These are phyloP conservation scores for Fusarium vanettenii DNA, from an alignment of 2,329 filamentous ascomycete species.

Conservation along the genomic window DNA sequence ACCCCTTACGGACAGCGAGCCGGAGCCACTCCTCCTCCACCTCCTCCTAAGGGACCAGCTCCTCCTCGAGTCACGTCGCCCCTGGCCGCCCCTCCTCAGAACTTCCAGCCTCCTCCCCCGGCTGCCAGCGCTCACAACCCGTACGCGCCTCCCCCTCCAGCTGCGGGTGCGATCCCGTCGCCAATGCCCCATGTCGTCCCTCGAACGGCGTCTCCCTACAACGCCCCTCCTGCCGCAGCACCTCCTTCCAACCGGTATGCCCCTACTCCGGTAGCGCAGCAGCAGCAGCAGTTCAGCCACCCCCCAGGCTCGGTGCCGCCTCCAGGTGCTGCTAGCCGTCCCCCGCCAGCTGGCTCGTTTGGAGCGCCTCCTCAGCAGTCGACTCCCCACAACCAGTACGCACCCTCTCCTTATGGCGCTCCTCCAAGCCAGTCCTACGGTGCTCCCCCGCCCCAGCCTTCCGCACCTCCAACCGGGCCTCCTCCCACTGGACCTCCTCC, in stretches of 20 bases:
- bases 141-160: constrained; percentile 65
- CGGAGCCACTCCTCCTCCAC: constrained; percentile 78
- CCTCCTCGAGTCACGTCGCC: constrained; percentile 80
- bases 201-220: constrained; percentile 87
- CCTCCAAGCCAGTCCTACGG: background rate
- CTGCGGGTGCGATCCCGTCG: constrained; percentile 72
- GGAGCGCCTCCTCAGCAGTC: constrained; percentile 60
- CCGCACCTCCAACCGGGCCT: constrained; percentile 54
- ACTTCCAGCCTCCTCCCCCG: constrained; percentile 56
- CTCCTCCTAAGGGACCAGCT: constrained; percentile 83
- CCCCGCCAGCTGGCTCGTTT: constrained; percentile 59
- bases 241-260: constrained; percentile 83
- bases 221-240: constrained; percentile 76
- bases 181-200: constrained; percentile 70
- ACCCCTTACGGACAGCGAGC: constrained; percentile 70
- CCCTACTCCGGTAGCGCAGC: constrained; percentile 70
- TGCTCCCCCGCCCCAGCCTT: constrained; percentile 48
- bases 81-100: constrained; percentile 65
- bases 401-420: constrained; percentile 63
- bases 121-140: constrained; percentile 72
- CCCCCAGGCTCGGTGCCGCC: constrained; percentile 54
- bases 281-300: constrained; percentile 56
- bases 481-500: constrained; percentile 51
- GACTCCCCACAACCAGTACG: constrained; percentile 65
- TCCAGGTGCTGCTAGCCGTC: constrained; percentile 56